These are phyloP conservation scores for Singerocomus rubriflavus DNA, from an alignment of 1,284 basidiomycete genomes.

Conservation along the genomic window DNA sequence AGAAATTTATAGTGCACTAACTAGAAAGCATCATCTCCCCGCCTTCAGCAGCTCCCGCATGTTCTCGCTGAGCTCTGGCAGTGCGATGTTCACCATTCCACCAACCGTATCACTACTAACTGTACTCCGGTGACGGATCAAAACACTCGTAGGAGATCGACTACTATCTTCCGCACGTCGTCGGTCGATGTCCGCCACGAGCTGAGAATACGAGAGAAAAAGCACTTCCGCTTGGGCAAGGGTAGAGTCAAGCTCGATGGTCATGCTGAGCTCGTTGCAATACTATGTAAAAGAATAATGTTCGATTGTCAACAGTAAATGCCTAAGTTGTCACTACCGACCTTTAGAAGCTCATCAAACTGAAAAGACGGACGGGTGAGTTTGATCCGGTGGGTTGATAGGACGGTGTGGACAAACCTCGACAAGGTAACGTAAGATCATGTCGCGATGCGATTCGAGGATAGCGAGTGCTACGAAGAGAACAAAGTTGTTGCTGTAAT, in stretches of 20 bases:
- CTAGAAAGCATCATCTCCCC: slow-evolving; percentile 31
- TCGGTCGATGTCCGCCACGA: slow-evolving; percentile 87
- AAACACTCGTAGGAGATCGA: slow-evolving; percentile 22
- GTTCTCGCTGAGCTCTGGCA: slow-evolving; percentile 51
- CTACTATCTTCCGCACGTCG: slow-evolving; percentile 52
- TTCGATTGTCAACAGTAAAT: slow-evolving; percentile 2
- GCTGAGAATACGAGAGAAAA: slow-evolving; percentile 79
- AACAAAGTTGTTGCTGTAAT: slow-evolving; percentile 86
- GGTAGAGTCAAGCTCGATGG: slow-evolving; percentile 89
- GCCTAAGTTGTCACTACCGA: slow-evolving; percentile 26
- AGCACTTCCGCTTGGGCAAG: slow-evolving; percentile 93
- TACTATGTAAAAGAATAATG: slow-evolving; percentile 47
- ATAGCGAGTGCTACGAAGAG: slow-evolving; percentile 94
- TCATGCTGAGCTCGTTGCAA: slow-evolving; percentile 91
- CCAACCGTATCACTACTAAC: neutral
- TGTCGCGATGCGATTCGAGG: slow-evolving; percentile 90
- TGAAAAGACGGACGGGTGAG: slow-evolving; percentile 27
- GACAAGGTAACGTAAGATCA: slow-evolving; percentile 89
- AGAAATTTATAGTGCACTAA: slow-evolving; percentile 8
- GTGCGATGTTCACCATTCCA: slow-evolving; percentile 32
- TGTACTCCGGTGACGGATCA: slow-evolving; percentile 27
- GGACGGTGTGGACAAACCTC: slow-evolving; percentile 54
- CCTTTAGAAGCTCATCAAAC: slow-evolving; percentile 88
- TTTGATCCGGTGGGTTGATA: neutral
- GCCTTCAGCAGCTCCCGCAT: slow-evolving; percentile 51